Evolutionary conservation across 306 rosid genomes (phyloP), one percentile per base, ranked within the genome.

Genomic region (Castanea mollissima): DNA sequence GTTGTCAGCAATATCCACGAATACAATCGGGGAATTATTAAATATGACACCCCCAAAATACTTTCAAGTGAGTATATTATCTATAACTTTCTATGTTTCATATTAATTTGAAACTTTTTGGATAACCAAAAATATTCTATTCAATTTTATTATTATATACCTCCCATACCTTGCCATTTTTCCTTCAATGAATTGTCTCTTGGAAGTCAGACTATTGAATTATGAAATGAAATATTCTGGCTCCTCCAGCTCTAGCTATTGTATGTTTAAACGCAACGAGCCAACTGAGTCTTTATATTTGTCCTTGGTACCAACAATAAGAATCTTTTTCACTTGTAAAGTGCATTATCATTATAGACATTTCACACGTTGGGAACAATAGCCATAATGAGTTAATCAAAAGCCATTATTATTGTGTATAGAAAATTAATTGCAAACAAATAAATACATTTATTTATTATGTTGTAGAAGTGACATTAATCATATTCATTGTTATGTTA

Each of bases 41-140:
- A 90, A 86, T 95, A 83, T 81, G 97, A 92, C 86, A 86, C 84
- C 14, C 99, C 99, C 60, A 87, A 84, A 79, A 93, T 95, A 64
- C 41, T 95, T 65, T 83, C 97, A 74, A 95, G 99, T 94, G 85
- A 92, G 97, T 86, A 41, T 41, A 63, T 84, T 2, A 46, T 9
- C 3, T 35, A 23, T 27, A 11, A n/a, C 81, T 83, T 73, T 74
- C 8, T 57, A 76, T 20, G 12, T 71, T 69, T 19, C 4, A 65
- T 3, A 3, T 5, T 32, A 58, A 27, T 32, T 41, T 55, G 32
- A 32, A 12, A 35, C 56, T 59, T 23, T 59, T 23, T 59, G 31
- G 65, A 5, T 58, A 10, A 5, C 21, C 29, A 58, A 58, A 20
- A 58, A 19, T 10, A 12, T 49, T 11, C 11, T 49, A 49, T 49